Percentiles rank a stretch among this genome's conserved stretches.
phyloP scores from a whole-genome alignment of 2,329 filamentous ascomycete species.

The Trichoderma atrobrunneum region DNA sequence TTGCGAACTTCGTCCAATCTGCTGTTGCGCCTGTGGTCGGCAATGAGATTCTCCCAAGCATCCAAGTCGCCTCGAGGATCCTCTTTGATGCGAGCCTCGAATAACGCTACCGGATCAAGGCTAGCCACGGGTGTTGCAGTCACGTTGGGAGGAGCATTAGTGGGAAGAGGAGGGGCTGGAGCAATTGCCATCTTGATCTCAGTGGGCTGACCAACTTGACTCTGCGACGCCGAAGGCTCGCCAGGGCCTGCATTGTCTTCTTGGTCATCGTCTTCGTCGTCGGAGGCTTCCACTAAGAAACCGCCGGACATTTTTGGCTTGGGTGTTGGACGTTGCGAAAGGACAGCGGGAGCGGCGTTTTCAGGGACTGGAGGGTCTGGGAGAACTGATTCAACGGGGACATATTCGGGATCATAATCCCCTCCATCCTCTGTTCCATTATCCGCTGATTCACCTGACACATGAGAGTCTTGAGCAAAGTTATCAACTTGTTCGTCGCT shows the following conservation, averaged over 20 bases:
- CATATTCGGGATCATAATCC: slow-evolving; percentile 59
- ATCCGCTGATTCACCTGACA: slow-evolving; percentile 48
- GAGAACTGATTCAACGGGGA: slow-evolving; percentile 42
- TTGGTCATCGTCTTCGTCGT: slow-evolving; percentile 48
- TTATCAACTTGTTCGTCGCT: slow-evolving; percentile 55
- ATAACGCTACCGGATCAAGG: slow-evolving; percentile 68
- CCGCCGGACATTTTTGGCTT: slow-evolving; percentile 61
- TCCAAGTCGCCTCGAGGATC: slow-evolving; percentile 91
- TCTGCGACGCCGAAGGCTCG: not conserved
- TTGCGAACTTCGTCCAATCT: slow-evolving; percentile 77
- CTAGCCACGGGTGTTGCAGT: slow-evolving; percentile 40
- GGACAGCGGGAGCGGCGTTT: slow-evolving; percentile 28
- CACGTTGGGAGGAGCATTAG: slow-evolving; percentile 32
- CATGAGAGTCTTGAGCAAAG: slow-evolving; percentile 46
- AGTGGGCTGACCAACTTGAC: slow-evolving; percentile 23
- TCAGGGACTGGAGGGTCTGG: slow-evolving; percentile 40
- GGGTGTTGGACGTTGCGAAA: slow-evolving; percentile 31
- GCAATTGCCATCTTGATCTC: slow-evolving; percentile 24
- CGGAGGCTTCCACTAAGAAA: slow-evolving; percentile 59
- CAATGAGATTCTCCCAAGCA: slow-evolving; percentile 85
- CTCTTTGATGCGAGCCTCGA: slow-evolving; percentile 89
- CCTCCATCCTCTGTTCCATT: slow-evolving; percentile 51
- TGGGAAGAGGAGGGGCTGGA: slow-evolving; percentile 25
- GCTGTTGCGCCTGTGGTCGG: slow-evolving; percentile 76
- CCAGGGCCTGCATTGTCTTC: not conserved